A percentile compares a stretch with the other conserved stretches of the same genome.
Conservation (phyloP, 2,329 filamentous ascomycete genomes). For the Microsporum audouinii region DNA sequence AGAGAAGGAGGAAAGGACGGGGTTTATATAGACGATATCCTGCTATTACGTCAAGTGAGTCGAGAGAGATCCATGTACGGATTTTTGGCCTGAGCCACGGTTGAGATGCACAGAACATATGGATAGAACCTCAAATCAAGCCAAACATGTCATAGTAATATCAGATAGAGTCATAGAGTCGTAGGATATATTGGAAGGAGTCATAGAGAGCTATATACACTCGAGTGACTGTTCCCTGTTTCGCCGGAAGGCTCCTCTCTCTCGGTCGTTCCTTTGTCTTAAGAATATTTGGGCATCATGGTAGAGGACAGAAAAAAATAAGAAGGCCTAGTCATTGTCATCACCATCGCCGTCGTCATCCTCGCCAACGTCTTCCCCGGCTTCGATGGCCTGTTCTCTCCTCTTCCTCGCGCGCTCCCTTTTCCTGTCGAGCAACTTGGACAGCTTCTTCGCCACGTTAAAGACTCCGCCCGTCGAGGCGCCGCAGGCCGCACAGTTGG, state of each 20-base stretch:
- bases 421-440: slow-evolving; percentile 65
- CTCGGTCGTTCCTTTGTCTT: too few species aligned
- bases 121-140: neutral
- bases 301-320: too few species aligned
- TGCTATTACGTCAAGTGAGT: neutral
- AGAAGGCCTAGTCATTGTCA: slow-evolving; percentile 9
- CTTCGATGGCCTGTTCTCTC: slow-evolving; percentile 42
- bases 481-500: slow-evolving; percentile 75
- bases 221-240: too few species aligned
- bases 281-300: too few species aligned
- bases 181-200: too few species aligned
- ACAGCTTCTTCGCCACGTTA: slow-evolving; percentile 72
- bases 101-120: neutral
- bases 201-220: too few species aligned
- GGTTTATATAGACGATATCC: neutral
- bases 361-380: slow-evolving; percentile 41
- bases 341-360: slow-evolving; percentile 28
- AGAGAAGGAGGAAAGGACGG: neutral
- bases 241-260: too few species aligned
- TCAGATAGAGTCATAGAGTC: too few species aligned
- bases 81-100: neutral
- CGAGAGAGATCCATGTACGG: neutral
- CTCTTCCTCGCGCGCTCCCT: slow-evolving; percentile 45
- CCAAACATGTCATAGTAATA: too few species aligned
- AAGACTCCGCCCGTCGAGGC: slow-evolving; percentile 81